Base-by-base conservation (phyloP, 2,329 filamentous ascomycete species). In the Venturia pyrina region DNA sequence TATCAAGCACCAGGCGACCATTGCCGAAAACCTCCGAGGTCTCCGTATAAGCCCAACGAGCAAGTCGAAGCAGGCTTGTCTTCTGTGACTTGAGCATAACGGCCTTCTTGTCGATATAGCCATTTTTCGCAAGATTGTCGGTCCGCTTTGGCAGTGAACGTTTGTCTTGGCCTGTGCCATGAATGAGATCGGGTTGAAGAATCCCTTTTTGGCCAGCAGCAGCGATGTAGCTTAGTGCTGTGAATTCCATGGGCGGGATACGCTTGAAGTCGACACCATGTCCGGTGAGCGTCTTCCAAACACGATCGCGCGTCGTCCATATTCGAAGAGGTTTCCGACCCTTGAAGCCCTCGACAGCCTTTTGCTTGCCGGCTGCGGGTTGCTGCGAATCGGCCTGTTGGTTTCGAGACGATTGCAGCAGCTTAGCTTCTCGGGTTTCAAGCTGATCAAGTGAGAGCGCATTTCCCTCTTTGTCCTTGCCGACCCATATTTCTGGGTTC, bases 101-200 rank as follows among this genome's bases (percentile, higher is more conserved):
- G 10, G 75, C 71, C 64, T 78, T 77, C 70, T 88, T 88, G 50
- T 81, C 78, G 65, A 88, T 87, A 71, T 88, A 87, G 0, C 85
- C 85, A 69, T 84, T 86, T 44, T 77, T 73, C 6, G 79, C 78
- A 48, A 88, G 76, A 3, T 77, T 73, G 68, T 87, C 83, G 3
- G 86, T 88, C 48, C 86, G 78, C 68, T 83, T 79, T 1, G 86
- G 86, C 2, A 88, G 81, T 1, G 86, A 88, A 59, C 85, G 80
- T 71, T 87, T 88, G 72, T 88, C 85, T 73, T 88, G 86, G 6
- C 83, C 83, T 68, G 83, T 85, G 28, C 82, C 70, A 64, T 74
- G 76, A 50, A 80, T 78, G 46, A 88, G 73, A 1, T 85, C 80
- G 1, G 83, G 81, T 71, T 88, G 86, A 2, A 82, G 72, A 57